Conservation (phyloP, 352 stramenopile species). For the Aphanomyces euteiches region DNA sequence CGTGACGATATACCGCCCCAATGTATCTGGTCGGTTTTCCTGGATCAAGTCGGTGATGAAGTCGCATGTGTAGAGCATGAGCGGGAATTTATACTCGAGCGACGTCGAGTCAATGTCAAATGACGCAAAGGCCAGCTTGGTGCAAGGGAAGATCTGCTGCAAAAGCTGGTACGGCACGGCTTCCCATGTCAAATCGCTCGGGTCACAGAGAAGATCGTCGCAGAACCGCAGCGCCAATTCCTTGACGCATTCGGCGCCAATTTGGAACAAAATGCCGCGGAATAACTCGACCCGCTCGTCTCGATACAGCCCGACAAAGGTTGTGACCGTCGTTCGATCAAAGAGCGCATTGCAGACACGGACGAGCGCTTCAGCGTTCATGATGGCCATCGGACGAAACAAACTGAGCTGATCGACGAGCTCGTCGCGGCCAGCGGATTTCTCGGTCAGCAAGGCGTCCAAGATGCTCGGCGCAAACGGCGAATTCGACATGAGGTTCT, state of each 20-base stretch:
- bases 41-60: constrained; percentile 74
- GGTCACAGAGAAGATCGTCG: constrained; percentile 64
- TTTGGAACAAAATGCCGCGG: constrained; percentile 32
- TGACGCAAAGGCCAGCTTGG: constrained; percentile 24
- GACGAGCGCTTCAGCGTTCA: constrained; percentile 60
- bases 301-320: constrained; percentile 45
- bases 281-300: constrained; percentile 48
- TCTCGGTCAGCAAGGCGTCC: constrained; percentile 51
- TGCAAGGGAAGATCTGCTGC: constrained; percentile 48
- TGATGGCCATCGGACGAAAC: constrained; percentile 53
- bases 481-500: constrained; percentile 61
- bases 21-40: constrained; percentile 51
- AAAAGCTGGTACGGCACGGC: constrained; percentile 43
- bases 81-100: constrained; percentile 47
- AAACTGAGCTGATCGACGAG: constrained; percentile 41
- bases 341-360: constrained; percentile 63
- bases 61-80: constrained; percentile 78
- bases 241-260: constrained; percentile 41
- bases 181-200: constrained; percentile 33
- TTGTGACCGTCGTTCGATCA: constrained; percentile 41
- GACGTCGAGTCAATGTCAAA: neutral
- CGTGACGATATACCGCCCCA: constrained; percentile 51
- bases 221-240: constrained; percentile 56
- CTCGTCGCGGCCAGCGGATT: constrained; percentile 21
- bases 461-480: constrained; percentile 59